Evolutionary conservation across 1,284 basidiomycete species (phyloP).

Genomic region (Cystobasidiaceae sp.): DNA sequence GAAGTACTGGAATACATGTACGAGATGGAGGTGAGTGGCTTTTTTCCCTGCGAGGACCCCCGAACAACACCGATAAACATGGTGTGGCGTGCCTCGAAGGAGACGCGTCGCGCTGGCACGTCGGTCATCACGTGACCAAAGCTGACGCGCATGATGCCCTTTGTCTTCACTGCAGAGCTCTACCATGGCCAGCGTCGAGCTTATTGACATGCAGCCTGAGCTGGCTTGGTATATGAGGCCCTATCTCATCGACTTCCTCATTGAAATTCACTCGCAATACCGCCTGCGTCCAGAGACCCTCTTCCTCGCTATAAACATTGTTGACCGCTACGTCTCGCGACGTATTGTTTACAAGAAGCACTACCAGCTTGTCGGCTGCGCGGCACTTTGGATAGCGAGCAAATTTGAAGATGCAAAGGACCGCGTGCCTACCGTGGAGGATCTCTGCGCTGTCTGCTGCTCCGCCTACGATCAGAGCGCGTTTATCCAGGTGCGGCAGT

Average conservation of each 20-base stretch:
- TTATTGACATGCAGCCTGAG: slow-evolving; percentile 96
- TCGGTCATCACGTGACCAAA: not conserved
- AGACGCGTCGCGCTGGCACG: not conserved
- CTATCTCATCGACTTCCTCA: slow-evolving; percentile 95
- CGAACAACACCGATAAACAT: slow-evolving; percentile 1
- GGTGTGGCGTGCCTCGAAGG: too few relatives aligned
- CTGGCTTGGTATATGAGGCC: slow-evolving; percentile 72
- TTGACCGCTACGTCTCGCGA: slow-evolving; percentile 97
- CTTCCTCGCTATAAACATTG: slow-evolving; percentile 96
- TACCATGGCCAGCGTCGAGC: slow-evolving; percentile 81
- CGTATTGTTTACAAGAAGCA: slow-evolving; percentile 98
- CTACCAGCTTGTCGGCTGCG: slow-evolving; percentile 95
- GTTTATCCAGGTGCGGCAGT: slow-evolving; percentile 35
- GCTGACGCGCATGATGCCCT: not conserved
- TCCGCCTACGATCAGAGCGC: slow-evolving; percentile 44
- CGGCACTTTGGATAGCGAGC: slow-evolving; percentile 96
- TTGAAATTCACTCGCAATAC: slow-evolving; percentile 97
- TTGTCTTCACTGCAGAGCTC: slow-evolving; percentile 56
- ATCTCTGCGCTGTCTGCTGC: slow-evolving; percentile 77
- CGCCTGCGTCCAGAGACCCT: slow-evolving; percentile 94
- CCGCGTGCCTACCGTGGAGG: slow-evolving; percentile 88
- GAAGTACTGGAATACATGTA: slow-evolving; percentile 92
- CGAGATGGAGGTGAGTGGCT: slow-evolving; percentile 83
- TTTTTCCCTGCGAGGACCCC: not conserved
- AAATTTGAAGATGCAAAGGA: slow-evolving; percentile 99